A percentile compares a stretch with the other conserved stretches of the same genome.
Conservation (phyloP, 139 green algal species). For the Desmodesmus armatus region DNA sequence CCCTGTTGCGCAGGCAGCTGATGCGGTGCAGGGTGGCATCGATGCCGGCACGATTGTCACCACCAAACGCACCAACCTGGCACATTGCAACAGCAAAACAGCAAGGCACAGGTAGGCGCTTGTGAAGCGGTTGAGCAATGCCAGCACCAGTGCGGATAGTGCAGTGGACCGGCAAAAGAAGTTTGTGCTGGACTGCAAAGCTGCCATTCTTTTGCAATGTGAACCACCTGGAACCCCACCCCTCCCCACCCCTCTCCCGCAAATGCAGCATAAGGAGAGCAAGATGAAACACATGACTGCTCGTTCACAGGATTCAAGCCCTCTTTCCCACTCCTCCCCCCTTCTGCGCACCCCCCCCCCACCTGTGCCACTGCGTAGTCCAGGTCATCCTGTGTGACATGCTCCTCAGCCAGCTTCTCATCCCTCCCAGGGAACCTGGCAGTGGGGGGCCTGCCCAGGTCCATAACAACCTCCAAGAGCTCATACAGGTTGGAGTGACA, state of each 20-base stretch:
- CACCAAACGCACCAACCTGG: conserved; percentile 86
- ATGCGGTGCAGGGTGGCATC: conserved; percentile 95
- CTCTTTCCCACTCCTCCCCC: background rate
- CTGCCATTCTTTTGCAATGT: no score
- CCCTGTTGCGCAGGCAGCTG: conserved; percentile 89
- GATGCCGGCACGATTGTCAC: conserved; percentile 95
- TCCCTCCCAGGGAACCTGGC: conserved; percentile 81
- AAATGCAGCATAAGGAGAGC: no score
- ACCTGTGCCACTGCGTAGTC: conserved; percentile 71
- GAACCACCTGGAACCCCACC: no score
- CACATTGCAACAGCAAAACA: background rate
- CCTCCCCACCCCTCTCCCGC: no score
- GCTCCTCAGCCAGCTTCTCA: conserved; percentile 55
- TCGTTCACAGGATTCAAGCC: no score
- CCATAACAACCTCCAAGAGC: conserved; percentile 82
- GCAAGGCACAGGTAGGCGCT: no score
- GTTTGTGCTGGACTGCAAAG: no score
- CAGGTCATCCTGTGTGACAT: conserved; percentile 78
- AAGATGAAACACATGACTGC: no score
- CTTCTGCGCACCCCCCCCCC: background rate
- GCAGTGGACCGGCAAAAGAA: no score
- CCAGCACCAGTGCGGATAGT: no score
- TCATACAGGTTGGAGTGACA: conserved; percentile 44
- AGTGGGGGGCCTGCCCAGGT: conserved; percentile 81
- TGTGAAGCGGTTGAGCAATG: no score